Evolutionary conservation across 768 basidiomycete genomes (phyloP).

Genomic region (Lentinula detonsa): DNA sequence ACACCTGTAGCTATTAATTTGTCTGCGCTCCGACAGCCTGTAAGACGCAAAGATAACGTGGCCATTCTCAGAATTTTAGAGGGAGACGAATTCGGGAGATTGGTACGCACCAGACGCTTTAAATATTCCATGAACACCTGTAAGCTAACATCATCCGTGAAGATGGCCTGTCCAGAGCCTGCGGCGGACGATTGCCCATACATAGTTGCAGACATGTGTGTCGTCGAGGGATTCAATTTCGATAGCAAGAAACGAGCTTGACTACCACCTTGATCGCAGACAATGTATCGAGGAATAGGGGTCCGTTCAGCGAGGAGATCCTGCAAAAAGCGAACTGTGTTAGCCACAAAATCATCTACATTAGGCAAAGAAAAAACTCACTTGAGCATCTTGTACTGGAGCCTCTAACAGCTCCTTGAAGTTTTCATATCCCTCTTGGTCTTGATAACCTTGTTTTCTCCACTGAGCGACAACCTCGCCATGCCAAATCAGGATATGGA

Average conservation of each 20-base stretch:
- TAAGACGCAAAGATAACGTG: not conserved
- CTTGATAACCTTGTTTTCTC: constrained; percentile 97
- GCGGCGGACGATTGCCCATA: constrained; percentile 73
- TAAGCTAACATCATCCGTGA: constrained; percentile 97
- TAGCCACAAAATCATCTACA: not conserved
- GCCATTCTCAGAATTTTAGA: not conserved
- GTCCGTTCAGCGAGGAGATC: constrained; percentile 93
- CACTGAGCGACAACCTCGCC: constrained; percentile 96
- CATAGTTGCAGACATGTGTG: constrained; percentile 90
- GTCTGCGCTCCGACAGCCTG: constrained; percentile 69
- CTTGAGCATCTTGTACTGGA: constrained; percentile 87
- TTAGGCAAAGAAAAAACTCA: constrained; percentile 19
- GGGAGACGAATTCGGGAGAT: not conserved
- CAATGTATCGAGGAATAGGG: constrained; percentile 97
- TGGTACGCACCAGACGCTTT: constrained; percentile 72
- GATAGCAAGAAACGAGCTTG: constrained; percentile 97
- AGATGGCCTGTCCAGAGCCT: constrained; percentile 83
- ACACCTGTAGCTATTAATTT: constrained; percentile 29
- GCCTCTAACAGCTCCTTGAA: constrained; percentile 89
- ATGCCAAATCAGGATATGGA: constrained; percentile 99
- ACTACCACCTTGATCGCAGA: constrained; percentile 95
- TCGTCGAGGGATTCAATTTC: constrained; percentile 96
- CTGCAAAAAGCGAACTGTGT: constrained; percentile 26
- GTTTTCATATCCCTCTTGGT: constrained; percentile 98
- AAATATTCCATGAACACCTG: constrained; percentile 98